Base-by-base conservation (phyloP, 176 grass and related monocot genomes). In the Oryza meyeriana region DNA sequence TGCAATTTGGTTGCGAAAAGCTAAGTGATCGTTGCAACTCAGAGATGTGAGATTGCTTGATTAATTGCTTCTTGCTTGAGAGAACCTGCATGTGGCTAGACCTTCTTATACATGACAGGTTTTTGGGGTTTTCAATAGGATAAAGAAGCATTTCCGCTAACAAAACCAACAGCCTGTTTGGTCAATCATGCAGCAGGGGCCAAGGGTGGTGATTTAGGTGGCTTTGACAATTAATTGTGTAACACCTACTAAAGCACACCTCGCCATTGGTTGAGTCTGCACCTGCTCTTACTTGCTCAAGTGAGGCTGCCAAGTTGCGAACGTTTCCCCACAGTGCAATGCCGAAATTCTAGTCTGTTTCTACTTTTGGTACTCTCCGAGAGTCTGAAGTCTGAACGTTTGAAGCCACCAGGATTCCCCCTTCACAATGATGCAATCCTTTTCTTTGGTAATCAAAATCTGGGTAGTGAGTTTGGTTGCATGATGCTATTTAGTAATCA, bases 221-320 rank as follows among this genome's bases (percentile, higher is more conserved):
- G 50, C 64, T 71, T 76, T 76, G 79, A 64, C 72, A 63, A 27
- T 42, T 67, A 2, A 42, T 61, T 32, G 26, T 12, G 8, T 17
- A 12, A 34, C 50, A 68, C 20, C 78, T 69, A 71, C 72, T 82
- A 82, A 81, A 77, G 62, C 48, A 81, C 63, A 4, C 0, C 16
- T 10, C 29, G 7, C 22, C 29, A 36, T 82, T 87, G 64, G 85
- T 38, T 81, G 62, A 62, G 70, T 61, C 69, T 44, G 71, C 71
- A 87, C 72, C 79, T 82, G 64, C 85, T 45, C 85, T 75, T 80
- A 75, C 84, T 86, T 75, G 84, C 61, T 75, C 85, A 61, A 81
- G 57, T 27, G 77, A 81, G 35, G 13, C 34, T 55, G 4, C 28
- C 27, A 35, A 58, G 62, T 48, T 29, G 78, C 62, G 13, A 39